phyloP scores from a whole-genome alignment of 23 red algal genomes.

The Agarophyton chilense region DNA sequence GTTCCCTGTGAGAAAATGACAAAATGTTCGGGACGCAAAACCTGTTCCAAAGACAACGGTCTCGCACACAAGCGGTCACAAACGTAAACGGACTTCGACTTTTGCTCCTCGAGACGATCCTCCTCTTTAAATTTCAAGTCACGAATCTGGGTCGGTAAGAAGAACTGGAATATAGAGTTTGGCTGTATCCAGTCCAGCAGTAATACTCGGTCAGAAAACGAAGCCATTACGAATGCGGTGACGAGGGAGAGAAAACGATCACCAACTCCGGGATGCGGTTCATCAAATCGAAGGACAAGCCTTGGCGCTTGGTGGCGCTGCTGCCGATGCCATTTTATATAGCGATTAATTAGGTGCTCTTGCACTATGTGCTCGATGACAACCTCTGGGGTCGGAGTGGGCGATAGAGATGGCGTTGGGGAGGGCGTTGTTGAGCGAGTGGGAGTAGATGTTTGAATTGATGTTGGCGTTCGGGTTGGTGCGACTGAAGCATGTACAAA shows the following conservation, averaged over 20 bases:
- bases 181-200: slow-evolving; percentile 18
- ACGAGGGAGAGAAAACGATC: slow-evolving; percentile 13
- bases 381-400: background rate
- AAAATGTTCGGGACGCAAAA: slow-evolving; percentile 4
- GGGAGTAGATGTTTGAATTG: too few species aligned
- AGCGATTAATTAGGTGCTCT: background rate
- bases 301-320: background rate
- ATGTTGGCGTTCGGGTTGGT: too few species aligned
- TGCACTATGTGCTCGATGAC: background rate
- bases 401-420: background rate
- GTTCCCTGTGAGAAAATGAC: background rate
- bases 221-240: slow-evolving; percentile 1
- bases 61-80: background rate
- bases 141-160: background rate
- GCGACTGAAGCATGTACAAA: background rate
- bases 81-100: background rate
- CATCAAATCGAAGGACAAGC: slow-evolving; percentile 4
- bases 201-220: slow-evolving; percentile 2
- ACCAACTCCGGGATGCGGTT: background rate
- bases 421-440: background rate
- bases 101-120: slow-evolving; percentile 2
- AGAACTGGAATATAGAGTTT: background rate
- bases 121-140: background rate
- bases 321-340: background rate
- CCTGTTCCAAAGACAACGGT: background rate